Percentiles rank a stretch among this genome's conserved stretches.
Evolutionary conservation across 2,329 filamentous ascomycete species (phyloP).

Genomic region (Trichoderma koningiopsis): DNA sequence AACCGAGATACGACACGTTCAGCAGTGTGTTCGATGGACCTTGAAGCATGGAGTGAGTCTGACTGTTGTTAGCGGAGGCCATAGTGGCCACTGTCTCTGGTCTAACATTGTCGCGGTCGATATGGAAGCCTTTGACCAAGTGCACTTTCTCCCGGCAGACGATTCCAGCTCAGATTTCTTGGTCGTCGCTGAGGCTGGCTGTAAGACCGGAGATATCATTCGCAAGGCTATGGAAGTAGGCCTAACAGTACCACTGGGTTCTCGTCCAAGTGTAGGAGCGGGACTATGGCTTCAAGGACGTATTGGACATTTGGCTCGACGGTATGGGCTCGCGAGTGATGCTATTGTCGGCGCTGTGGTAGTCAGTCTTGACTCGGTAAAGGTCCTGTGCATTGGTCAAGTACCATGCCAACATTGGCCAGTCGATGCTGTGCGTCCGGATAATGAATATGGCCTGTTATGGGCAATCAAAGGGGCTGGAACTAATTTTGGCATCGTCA

Average conservation of each 20-base stretch:
- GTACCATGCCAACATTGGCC: conserved; percentile 52
- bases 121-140: conserved; percentile 57
- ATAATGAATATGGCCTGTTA: conserved; percentile 54
- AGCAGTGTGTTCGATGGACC: conserved; percentile 60
- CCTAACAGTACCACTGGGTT: conserved; percentile 60
- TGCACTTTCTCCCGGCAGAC: conserved; percentile 45
- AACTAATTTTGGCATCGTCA: conserved; percentile 60
- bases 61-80: conserved; percentile 59
- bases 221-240: conserved; percentile 47
- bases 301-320: conserved; percentile 60
- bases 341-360: conserved; percentile 61
- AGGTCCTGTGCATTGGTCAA: conserved; percentile 53
- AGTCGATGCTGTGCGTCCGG: conserved; percentile 42
- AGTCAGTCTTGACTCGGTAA: conserved; percentile 51
- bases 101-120: conserved; percentile 57
- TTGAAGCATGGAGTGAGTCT: conserved; percentile 47
- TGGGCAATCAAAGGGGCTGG: conserved; percentile 63
- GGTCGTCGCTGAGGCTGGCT: conserved; percentile 57
- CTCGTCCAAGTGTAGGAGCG: conserved; percentile 64
- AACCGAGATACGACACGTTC: conserved; percentile 50
- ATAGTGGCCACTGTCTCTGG: conserved; percentile 61
- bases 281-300: conserved; percentile 67
- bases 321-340: conserved; percentile 61
- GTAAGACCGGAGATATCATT: conserved; percentile 58
- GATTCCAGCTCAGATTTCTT: conserved; percentile 36